Conservation (phyloP, 768 basidiomycete species). For the Suillus paluster region DNA sequence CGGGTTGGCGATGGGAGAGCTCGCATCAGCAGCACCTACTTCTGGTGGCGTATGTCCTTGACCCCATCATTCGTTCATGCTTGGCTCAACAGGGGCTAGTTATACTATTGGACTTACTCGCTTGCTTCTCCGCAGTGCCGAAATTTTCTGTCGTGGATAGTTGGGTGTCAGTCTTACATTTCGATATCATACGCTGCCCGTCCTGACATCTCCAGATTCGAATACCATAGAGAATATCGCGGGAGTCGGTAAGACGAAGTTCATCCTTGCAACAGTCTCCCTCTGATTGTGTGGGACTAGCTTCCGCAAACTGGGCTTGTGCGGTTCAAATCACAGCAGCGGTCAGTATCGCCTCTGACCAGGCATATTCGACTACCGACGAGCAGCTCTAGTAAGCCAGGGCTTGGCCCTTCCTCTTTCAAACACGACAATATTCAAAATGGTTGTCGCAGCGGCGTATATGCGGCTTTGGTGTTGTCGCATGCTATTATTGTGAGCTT, state of each 20-base stretch:
- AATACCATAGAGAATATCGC: too few relatives aligned
- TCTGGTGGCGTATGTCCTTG: too few relatives aligned
- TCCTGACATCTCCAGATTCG: constrained; percentile 44
- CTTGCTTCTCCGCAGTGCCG: constrained; percentile 47
- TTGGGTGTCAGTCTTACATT: constrained; percentile 49
- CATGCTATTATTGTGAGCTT: constrained; percentile 63
- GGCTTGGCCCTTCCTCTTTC: constrained; percentile 43
- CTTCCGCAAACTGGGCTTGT: constrained; percentile 67
- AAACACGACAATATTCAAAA: constrained; percentile 46
- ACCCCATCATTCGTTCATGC: too few relatives aligned
- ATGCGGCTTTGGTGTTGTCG: constrained; percentile 56
- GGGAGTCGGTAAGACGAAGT: constrained; percentile 19
- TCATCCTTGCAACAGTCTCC: too few relatives aligned
- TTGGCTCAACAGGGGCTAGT: constrained; percentile 23
- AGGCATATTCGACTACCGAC: too few relatives aligned
- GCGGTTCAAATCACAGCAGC: too few relatives aligned
- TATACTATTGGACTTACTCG: constrained; percentile 58
- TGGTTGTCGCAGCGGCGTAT: constrained; percentile 56
- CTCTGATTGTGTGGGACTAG: constrained; percentile 26
- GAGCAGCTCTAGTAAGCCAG: constrained; percentile 54
- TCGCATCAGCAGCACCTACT: constrained; percentile 71
- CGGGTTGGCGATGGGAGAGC: constrained; percentile 70
- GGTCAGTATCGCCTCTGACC: constrained; percentile 43
- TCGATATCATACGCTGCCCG: neutral
- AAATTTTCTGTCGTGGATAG: constrained; percentile 55